These are phyloP conservation scores for Trichoderma guizhouense DNA, from an alignment of 2,329 filamentous ascomycete genomes.

Conservation along the genomic window DNA sequence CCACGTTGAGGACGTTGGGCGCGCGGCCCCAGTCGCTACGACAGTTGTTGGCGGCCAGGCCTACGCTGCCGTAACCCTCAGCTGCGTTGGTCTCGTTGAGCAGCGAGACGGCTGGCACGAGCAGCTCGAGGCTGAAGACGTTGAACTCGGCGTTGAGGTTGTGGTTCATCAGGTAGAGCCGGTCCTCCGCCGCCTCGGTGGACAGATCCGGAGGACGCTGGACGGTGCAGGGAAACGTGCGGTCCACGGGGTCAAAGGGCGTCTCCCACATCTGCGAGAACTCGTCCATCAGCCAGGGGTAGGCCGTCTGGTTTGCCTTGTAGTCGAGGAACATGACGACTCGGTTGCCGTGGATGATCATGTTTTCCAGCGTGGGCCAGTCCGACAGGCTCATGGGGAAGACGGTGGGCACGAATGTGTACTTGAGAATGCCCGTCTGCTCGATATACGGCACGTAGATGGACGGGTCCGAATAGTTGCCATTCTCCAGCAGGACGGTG, in stretches of 20 bases:
- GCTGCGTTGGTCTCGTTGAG: slow-evolving; percentile 71
- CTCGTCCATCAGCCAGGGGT: slow-evolving; percentile 83
- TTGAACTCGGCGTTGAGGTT: slow-evolving; percentile 80
- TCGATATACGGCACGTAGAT: slow-evolving; percentile 69
- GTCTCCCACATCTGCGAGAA: slow-evolving; percentile 91
- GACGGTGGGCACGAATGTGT: slow-evolving; percentile 69
- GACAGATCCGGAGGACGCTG: slow-evolving; percentile 70
- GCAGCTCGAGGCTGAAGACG: slow-evolving; percentile 58
- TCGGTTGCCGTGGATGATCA: slow-evolving; percentile 69
- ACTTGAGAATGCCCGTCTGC: slow-evolving; percentile 66
- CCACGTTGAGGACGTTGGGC: slow-evolving; percentile 77
- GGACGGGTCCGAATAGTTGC: slow-evolving; percentile 62
- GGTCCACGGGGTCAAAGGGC: slow-evolving; percentile 68
- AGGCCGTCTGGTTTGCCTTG: slow-evolving; percentile 70
- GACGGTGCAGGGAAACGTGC: slow-evolving; percentile 70
- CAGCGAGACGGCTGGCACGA: slow-evolving; percentile 68
- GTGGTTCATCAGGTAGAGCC: slow-evolving; percentile 83
- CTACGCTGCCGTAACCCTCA: slow-evolving; percentile 63
- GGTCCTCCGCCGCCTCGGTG: slow-evolving; percentile 51
- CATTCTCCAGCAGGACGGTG: slow-evolving; percentile 81
- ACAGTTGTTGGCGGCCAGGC: slow-evolving; percentile 62
- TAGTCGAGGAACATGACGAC: slow-evolving; percentile 84
- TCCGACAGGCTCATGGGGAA: slow-evolving; percentile 68
- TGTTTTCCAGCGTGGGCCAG: slow-evolving; percentile 78
- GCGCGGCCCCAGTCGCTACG: slow-evolving; percentile 58